A percentile compares a stretch with the other conserved stretches of the same genome.
phyloP scores from a whole-genome alignment of 163 green algal genomes.

The Scenedesmus sp. region DNA sequence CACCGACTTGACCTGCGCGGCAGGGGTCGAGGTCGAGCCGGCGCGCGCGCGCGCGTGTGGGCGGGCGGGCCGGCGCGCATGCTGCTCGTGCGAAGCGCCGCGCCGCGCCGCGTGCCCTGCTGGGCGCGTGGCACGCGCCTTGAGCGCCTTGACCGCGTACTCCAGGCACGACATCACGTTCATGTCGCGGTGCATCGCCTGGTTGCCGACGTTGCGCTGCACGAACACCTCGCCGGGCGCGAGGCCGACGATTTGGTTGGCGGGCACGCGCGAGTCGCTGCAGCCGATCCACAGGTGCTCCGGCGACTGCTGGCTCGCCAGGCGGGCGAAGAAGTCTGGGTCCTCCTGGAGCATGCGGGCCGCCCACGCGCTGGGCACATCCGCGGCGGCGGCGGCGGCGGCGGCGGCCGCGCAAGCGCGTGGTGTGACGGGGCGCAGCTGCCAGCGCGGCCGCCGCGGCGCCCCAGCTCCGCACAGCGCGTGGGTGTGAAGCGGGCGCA shows the following conservation, averaged over 20 bases:
- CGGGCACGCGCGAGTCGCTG: slow-evolving; percentile 77
- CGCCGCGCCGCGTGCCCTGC: no score
- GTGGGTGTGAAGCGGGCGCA: no score
- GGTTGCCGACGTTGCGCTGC: slow-evolving; percentile 90
- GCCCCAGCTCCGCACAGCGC: no score
- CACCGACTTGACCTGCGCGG: slow-evolving; percentile 70
- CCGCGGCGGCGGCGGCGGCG: no score
- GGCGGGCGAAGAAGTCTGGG: slow-evolving; percentile 69
- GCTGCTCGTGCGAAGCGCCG: not conserved
- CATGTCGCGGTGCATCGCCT: slow-evolving; percentile 80
- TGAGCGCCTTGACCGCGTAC: slow-evolving; percentile 76
- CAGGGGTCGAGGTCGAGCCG: not conserved
- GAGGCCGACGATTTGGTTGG: slow-evolving; percentile 76
- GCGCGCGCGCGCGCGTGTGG: not conserved
- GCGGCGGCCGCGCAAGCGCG: no score
- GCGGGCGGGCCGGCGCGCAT: not conserved
- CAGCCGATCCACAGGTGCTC: slow-evolving; percentile 89
- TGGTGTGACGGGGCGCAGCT: no score
- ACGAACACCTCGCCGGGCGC: slow-evolving; percentile 85
- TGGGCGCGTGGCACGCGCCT: slow-evolving; percentile 51
- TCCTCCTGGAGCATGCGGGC: slow-evolving; percentile 43
- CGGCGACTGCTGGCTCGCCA: slow-evolving; percentile 65
- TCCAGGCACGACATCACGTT: slow-evolving; percentile 86
- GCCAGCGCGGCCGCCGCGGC: no score
- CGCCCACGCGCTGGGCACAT: slow-evolving; percentile 47